A percentile compares a stretch with the other conserved stretches of the same genome.
Conservation (phyloP, 805 yeast genomes). For the Saturnispora diversa region DNA sequence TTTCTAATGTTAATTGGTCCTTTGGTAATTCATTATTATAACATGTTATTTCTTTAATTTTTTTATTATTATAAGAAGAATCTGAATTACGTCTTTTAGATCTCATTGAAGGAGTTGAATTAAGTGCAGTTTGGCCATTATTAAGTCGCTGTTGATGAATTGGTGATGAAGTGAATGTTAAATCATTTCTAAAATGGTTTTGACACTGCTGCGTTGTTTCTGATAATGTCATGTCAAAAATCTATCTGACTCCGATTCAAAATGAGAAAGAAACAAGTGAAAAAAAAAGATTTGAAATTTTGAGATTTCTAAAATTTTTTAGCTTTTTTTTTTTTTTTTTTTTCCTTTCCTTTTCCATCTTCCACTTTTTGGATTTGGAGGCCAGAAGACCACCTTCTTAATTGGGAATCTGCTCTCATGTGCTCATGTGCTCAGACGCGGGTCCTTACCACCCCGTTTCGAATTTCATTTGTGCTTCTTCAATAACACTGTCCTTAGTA, state of each 20-base stretch:
- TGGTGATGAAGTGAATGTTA: conserved; percentile 9
- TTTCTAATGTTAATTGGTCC: conserved; percentile 22
- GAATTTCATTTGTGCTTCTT: neutral
- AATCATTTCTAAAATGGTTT: neutral
- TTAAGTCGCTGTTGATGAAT: conserved; percentile 15
- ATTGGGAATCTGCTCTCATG: no score
- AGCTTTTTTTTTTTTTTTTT: no score
- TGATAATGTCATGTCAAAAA: conserved; percentile 3
- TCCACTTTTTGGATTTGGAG: no score
- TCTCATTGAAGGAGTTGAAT: conserved; percentile 17
- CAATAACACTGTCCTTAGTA: conserved; percentile 5
- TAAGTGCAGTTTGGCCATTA: conserved; percentile 13
- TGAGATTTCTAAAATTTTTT: no score
- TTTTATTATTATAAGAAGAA: conserved; percentile 27
- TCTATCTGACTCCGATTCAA: neutral
- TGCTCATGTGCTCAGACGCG: conserved; percentile 4
- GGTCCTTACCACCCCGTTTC: conserved; percentile 13
- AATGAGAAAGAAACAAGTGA: conserved; percentile 2
- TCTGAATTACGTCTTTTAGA: conserved; percentile 33
- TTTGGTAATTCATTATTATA: conserved; percentile 16
- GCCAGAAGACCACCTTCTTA: neutral
- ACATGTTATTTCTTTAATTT: conserved; percentile 22
- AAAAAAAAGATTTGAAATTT: no score
- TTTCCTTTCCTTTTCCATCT: conserved; percentile 1
- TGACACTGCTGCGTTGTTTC: neutral